Conservation (phyloP, 495 filamentous ascomycete species). For the Glarea lozoyensis region DNA sequence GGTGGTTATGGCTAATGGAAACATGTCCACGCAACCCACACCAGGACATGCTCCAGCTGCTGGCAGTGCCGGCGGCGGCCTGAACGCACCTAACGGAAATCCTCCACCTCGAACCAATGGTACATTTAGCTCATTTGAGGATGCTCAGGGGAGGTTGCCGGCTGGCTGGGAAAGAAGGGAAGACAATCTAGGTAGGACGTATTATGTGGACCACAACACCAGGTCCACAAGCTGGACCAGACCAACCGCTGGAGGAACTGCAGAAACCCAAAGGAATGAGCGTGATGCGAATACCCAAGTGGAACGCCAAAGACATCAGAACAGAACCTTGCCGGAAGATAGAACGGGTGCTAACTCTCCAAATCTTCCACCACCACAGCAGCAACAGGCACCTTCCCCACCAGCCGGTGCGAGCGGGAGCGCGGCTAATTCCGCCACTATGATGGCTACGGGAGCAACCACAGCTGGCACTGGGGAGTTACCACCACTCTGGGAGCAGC, state of each 20-base stretch:
- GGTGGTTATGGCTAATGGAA: conserved; percentile 19
- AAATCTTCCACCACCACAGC: conserved; percentile 58
- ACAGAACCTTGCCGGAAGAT: conserved; percentile 91
- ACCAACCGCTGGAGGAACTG: conserved; percentile 73
- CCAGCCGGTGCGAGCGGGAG: conserved; percentile 29
- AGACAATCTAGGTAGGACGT: conserved; percentile 94
- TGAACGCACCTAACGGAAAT: conserved; percentile 23
- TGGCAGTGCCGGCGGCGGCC: conserved; percentile 15
- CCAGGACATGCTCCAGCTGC: conserved; percentile 22
- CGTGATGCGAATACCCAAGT: conserved; percentile 82
- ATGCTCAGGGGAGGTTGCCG: conserved; percentile 83
- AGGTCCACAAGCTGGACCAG: conserved; percentile 93
- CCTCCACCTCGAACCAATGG: conserved; percentile 31
- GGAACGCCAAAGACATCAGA: conserved; percentile 88
- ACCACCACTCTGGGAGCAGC: conserved; percentile 91
- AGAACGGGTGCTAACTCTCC: conserved; percentile 91
- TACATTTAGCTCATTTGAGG: conserved; percentile 88
- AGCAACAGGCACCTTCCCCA: conserved; percentile 37
- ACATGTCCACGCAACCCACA: conserved; percentile 19
- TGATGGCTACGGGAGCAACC: conserved; percentile 93
- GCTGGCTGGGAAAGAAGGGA: conserved; percentile 94
- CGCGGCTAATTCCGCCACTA: conserved; percentile 55
- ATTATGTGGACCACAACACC: conserved; percentile 98
- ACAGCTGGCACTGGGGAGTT: conserved; percentile 93
- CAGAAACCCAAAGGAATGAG: conserved; percentile 65